A percentile compares a stretch with the other conserved stretches of the same genome.
Conservation (phyloP, 768 basidiomycete species). For the Mrakia hoshinonis region DNA sequence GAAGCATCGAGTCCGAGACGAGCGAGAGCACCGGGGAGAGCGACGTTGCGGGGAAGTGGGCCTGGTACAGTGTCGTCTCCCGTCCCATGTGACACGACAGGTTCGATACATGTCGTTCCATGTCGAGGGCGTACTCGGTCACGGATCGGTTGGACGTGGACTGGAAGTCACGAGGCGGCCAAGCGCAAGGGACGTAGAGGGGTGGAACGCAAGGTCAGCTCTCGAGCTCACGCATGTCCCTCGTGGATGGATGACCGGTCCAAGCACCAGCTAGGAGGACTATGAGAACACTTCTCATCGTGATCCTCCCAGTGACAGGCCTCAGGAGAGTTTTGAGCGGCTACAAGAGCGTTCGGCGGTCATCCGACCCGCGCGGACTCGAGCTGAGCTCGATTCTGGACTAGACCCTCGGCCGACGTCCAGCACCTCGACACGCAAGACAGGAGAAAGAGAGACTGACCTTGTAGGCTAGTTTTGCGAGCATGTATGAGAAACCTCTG, state of each 20-base stretch:
- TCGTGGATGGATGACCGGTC: too few relatives aligned
- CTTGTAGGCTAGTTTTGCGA: conserved; percentile 96
- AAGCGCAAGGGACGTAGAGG: neutral
- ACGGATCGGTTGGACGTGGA: conserved; percentile 63
- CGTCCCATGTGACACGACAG: conserved; percentile 83
- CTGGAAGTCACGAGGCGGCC: conserved; percentile 44
- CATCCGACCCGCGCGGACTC: too few relatives aligned
- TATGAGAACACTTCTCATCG: too few relatives aligned
- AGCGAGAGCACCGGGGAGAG: conserved; percentile 75
- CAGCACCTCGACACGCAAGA: too few relatives aligned
- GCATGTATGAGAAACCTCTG: conserved; percentile 78
- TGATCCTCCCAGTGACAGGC: too few relatives aligned
- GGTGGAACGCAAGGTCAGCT: neutral
- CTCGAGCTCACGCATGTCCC: neutral
- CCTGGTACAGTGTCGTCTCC: conserved; percentile 96
- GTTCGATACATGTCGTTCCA: conserved; percentile 39
- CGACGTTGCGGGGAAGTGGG: conserved; percentile 77
- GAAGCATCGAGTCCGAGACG: conserved; percentile 80
- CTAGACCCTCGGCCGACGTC: too few relatives aligned
- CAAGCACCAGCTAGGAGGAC: too few relatives aligned
- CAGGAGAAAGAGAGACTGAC: too few relatives aligned
- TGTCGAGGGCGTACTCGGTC: conserved; percentile 57
- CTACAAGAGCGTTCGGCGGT: too few relatives aligned
- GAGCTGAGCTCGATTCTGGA: neutral
- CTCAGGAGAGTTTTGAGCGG: too few relatives aligned